Evolutionary conservation across 2,329 filamentous ascomycete genomes (phyloP), one percentile per base, ranked within the genome.

Genomic region (Talaromyces amestolkiae): DNA sequence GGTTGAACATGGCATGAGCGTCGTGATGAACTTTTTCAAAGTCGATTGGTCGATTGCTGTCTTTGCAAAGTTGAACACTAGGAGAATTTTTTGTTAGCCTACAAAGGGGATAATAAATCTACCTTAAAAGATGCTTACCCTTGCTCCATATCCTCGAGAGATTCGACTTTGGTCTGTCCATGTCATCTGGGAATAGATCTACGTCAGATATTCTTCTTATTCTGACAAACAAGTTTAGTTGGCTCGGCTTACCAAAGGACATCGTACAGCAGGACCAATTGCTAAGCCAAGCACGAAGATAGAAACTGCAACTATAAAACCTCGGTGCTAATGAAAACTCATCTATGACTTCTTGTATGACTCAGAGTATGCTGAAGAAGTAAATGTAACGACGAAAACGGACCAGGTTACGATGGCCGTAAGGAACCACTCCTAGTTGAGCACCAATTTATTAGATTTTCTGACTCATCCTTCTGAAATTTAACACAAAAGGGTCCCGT

Each of bases 401-500:
- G 78, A 75, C 53, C 79, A 67, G 9, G 77, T 76, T 3, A 77
- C 76, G 4, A 79, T 65, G 47, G 76, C 37, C 0, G 79, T 80
- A 19, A 80, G 73, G 2, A 70, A 68, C 77, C 79, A 80, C 72
- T 82, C 70, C 71, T 76, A 19, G 64, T 47, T 8, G 63, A 60
- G 4, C 71, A 64, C 43, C 76, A 78, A 19, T 71, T 70, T 69
- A 80, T 74, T 1, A 80, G 79, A 58, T 82, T 79, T 19, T 76
- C 72, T 11, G 76, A 75, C 62, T 82, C 80, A 58, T 77, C 68
- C 2, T 77, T 74, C 37, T 80, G 75, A 71, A 76, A 82, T 53
- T 78, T 73, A 11, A 82, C 76, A 75, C 72, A 68, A 74, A 82
- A 0, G 80, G 80, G 67, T 81, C 78, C 1, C 76, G 71, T n/a